These are phyloP conservation scores for Syzygium oleosum DNA, from an alignment of 345 rosid genomes.

Conservation along the genomic window DNA sequence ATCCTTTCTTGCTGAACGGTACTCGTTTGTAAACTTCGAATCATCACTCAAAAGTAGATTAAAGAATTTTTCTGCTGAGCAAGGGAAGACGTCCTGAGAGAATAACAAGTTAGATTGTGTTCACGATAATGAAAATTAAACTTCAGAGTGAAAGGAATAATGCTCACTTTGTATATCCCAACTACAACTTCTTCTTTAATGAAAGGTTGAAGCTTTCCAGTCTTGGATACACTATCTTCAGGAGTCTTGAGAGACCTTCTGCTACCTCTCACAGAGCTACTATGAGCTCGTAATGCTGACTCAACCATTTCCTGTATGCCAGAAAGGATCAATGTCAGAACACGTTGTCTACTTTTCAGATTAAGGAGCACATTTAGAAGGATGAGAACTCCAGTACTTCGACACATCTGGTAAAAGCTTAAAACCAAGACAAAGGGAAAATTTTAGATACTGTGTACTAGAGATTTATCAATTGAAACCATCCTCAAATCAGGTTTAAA, in stretches of 20 bases:
- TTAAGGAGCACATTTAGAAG: neutral
- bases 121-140: neutral
- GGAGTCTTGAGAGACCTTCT: slow-evolving; percentile 30
- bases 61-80: slow-evolving; percentile 65
- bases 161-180: slow-evolving; percentile 53
- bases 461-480: neutral
- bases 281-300: slow-evolving; percentile 85
- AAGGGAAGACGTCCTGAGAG: slow-evolving; percentile 63
- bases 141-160: slow-evolving; percentile 1
- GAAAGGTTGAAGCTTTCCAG: slow-evolving; percentile 57
- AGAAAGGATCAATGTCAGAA: slow-evolving; percentile 5
- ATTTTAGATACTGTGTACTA: neutral
- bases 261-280: slow-evolving; percentile 72
- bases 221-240: slow-evolving; percentile 37
- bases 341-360: neutral
- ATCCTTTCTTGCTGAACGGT: slow-evolving; percentile 71
- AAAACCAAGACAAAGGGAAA: neutral
- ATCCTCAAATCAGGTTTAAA: neutral
- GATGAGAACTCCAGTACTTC: neutral
- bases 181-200: slow-evolving; percentile 83
- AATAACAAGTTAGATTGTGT: slow-evolving; percentile 6
- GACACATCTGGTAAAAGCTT: neutral
- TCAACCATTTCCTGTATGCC: slow-evolving; percentile 67
- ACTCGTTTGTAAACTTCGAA: slow-evolving; percentile 56
- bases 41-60: slow-evolving; percentile 54